Percentiles rank a stretch among this genome's conserved stretches.
Evolutionary conservation across 1,139 yeast genomes (phyloP).

Genomic region (Suhomyces yuchorum): DNA sequence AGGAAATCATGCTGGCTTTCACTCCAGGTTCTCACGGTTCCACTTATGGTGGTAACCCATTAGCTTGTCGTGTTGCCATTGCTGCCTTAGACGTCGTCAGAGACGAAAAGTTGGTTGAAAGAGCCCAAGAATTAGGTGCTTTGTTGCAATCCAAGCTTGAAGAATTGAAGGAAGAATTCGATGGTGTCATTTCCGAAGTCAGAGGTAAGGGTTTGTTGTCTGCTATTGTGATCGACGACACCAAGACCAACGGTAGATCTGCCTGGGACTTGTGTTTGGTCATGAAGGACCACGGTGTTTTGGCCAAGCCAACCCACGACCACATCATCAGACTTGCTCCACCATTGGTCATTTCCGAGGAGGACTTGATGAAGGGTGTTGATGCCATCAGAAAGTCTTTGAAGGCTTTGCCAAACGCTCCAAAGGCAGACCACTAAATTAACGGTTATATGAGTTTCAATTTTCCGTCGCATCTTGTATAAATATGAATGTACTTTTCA

Average conservation of each 20-base stretch:
- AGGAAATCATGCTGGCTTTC: constrained; percentile 84
- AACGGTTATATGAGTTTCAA: background rate
- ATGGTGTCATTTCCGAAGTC: constrained; percentile 82
- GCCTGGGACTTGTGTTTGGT: constrained; percentile 96
- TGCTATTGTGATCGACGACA: constrained; percentile 88
- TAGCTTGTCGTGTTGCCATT: constrained; percentile 90
- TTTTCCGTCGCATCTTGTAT: constrained; percentile 4
- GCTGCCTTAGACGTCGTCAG: constrained; percentile 90
- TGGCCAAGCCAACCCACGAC: constrained; percentile 97
- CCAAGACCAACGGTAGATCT: constrained; percentile 82
- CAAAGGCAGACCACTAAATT: constrained; percentile 42
- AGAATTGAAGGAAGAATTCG: constrained; percentile 59
- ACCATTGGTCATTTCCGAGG: constrained; percentile 87
- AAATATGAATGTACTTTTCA: constrained; percentile 7
- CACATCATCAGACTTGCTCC: constrained; percentile 96
- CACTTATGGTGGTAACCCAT: constrained; percentile 97
- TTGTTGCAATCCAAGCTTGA: constrained; percentile 67
- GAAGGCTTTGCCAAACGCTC: constrained; percentile 57
- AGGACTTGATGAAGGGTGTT: constrained; percentile 81
- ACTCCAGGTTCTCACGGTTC: constrained; percentile 98
- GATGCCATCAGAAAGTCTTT: constrained; percentile 68
- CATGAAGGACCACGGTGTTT: constrained; percentile 85
- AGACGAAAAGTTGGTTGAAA: constrained; percentile 83
- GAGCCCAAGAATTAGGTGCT: constrained; percentile 72
- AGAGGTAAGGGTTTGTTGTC: constrained; percentile 90